Evolutionary conservation across 805 yeast species (phyloP).

Genomic region (Barnettozyma vustinii): DNA sequence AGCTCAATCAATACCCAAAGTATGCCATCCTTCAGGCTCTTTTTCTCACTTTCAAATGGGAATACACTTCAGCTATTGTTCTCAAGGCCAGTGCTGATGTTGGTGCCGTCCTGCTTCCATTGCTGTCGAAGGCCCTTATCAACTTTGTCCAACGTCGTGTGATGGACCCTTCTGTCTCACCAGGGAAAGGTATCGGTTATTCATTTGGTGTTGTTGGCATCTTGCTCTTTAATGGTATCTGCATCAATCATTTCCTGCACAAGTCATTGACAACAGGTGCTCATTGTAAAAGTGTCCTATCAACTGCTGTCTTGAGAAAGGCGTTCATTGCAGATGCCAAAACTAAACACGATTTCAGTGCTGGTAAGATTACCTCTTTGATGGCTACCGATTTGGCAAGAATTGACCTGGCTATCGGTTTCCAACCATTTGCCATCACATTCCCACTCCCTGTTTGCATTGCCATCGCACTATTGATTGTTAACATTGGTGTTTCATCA

Average conservation of each 20-base stretch:
- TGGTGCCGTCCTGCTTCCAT: constrained; percentile 46
- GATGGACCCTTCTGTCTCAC: constrained; percentile 30
- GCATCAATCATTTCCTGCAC: constrained; percentile 47
- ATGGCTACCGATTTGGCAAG: constrained; percentile 75
- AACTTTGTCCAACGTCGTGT: constrained; percentile 44
- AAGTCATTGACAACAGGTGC: constrained; percentile 58
- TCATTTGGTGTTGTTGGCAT: constrained; percentile 48
- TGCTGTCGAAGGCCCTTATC: constrained; percentile 49
- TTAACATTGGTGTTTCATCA: constrained; percentile 65
- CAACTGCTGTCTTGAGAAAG: constrained; percentile 61
- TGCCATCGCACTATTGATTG: constrained; percentile 54
- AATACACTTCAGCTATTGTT: constrained; percentile 36
- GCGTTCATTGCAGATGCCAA: constrained; percentile 50
- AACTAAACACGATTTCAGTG: constrained; percentile 48
- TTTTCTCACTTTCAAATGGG: constrained; percentile 43
- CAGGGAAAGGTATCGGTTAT: constrained; percentile 53
- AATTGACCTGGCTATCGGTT: constrained; percentile 61
- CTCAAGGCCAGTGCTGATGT: constrained; percentile 43
- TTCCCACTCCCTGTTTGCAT: constrained; percentile 61
- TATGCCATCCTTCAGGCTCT: constrained; percentile 37
- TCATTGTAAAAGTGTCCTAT: constrained; percentile 56
- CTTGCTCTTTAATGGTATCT: constrained; percentile 34
- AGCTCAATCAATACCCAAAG: constrained; percentile 38
- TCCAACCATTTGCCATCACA: constrained; percentile 49
- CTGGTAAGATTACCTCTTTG: constrained; percentile 63